Conservation (phyloP, 2,329 filamentous ascomycete species). For the Hypoxylon sp. region DNA sequence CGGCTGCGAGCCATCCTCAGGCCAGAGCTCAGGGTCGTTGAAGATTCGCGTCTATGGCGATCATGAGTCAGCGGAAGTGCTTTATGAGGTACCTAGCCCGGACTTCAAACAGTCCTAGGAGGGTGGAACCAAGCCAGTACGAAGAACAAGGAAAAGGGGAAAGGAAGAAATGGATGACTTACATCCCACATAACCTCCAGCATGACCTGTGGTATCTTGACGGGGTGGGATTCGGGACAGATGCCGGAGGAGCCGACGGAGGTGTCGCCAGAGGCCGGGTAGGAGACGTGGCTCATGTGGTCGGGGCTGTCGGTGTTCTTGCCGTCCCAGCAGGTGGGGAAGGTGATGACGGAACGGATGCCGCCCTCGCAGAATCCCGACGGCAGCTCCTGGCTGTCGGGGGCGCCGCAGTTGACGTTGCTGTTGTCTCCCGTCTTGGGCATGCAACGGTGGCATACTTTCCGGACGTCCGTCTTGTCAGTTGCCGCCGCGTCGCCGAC, state of each 20-base stretch:
- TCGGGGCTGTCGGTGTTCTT: conserved; percentile 54
- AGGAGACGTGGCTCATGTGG: conserved; percentile 59
- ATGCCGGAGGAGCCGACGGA: conserved; percentile 47
- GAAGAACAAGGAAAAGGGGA: background rate
- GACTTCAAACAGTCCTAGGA: background rate
- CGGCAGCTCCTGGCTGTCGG: conserved; percentile 58
- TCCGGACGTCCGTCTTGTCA: conserved; percentile 23
- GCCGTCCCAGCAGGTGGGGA: conserved; percentile 65
- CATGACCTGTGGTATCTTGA: conserved; percentile 65
- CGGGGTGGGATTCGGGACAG: conserved; percentile 59
- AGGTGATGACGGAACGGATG: conserved; percentile 59
- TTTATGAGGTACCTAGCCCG: background rate
- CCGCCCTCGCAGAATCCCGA: conserved; percentile 58
- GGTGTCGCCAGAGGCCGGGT: conserved; percentile 47
- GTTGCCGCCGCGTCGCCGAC: conserved; percentile 49
- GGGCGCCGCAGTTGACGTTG: conserved; percentile 44
- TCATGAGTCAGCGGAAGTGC: background rate
- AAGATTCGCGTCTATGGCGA: conserved; percentile 33
- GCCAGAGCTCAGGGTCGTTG: conserved; percentile 37
- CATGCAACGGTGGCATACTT: conserved; percentile 51
- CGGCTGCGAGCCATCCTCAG: conserved; percentile 43
- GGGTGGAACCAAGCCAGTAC: background rate
- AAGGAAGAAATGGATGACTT: conserved; percentile 32
- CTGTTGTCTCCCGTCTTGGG: conserved; percentile 31
- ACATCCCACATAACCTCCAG: conserved; percentile 64